Conservation (phyloP, 805 yeast genomes). For the Ogataea pilisensis region DNA sequence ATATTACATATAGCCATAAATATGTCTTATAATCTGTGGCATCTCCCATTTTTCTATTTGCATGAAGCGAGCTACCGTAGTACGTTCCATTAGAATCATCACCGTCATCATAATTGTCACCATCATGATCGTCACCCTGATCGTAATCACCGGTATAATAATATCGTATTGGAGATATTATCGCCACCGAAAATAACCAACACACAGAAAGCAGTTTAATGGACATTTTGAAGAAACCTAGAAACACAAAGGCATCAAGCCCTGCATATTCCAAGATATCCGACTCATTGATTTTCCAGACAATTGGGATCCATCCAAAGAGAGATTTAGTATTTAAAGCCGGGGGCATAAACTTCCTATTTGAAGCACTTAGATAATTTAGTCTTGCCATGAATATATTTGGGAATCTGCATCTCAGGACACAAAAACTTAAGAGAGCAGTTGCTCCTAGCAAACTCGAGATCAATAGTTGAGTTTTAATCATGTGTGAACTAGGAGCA, state of each 20-base stretch:
- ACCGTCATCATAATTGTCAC: constrained; percentile 27
- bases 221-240: constrained; percentile 87
- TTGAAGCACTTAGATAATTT: constrained; percentile 37
- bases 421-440: constrained; percentile 67
- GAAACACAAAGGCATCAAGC: constrained; percentile 86
- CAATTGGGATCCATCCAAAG: constrained; percentile 77
- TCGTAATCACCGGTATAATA: constrained; percentile 80
- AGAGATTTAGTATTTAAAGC: constrained; percentile 49
- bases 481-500: constrained; percentile 45
- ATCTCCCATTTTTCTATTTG: constrained; percentile 1
- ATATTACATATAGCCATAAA: constrained; percentile 81
- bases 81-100: constrained; percentile 13
- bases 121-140: constrained; percentile 41
- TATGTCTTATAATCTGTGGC: constrained; percentile 47
- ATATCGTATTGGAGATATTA: constrained; percentile 82
- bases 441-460: constrained; percentile 64
- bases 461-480: constrained; percentile 70
- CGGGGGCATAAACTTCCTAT: constrained; percentile 51
- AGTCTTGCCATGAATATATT: constrained; percentile 80
- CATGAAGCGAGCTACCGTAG: constrained; percentile 2
- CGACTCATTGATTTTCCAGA: constrained; percentile 62
- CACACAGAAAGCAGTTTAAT: constrained; percentile 63
- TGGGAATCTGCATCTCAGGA: constrained; percentile 71
- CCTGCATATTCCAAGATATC: constrained; percentile 89
- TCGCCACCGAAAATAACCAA: constrained; percentile 62